phyloP scores from a whole-genome alignment of 768 basidiomycete species.

The Scleroderma citrinum region DNA sequence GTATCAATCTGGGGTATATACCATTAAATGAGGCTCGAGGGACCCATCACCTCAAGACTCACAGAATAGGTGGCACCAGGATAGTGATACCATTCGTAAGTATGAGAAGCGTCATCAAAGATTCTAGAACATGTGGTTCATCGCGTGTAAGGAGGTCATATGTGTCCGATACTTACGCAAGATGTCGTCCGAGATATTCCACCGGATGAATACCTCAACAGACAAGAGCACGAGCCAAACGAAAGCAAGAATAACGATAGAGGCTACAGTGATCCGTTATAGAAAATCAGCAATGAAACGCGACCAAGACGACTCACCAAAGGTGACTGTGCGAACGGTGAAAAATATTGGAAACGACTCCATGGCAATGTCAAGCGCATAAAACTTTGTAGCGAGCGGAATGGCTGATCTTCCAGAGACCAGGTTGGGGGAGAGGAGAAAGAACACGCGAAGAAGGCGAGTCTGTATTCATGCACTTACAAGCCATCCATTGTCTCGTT shows the following conservation, averaged over 20 bases:
- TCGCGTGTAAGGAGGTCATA: background rate
- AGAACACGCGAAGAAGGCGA: slow-evolving; percentile 8
- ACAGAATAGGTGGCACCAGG: slow-evolving; percentile 40
- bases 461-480: background rate
- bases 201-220: slow-evolving; percentile 40
- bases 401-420: slow-evolving; percentile 17
- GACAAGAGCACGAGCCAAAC: slow-evolving; percentile 45
- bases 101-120: slow-evolving; percentile 42
- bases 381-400: background rate
- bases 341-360: slow-evolving; percentile 28
- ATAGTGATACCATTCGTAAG: slow-evolving; percentile 34
- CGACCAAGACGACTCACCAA: slow-evolving; percentile 16
- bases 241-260: slow-evolving; percentile 39
- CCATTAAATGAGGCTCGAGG: slow-evolving; percentile 43
- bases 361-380: slow-evolving; percentile 11
- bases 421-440: background rate
- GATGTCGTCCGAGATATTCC: slow-evolving; percentile 38
- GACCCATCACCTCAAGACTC: slow-evolving; percentile 10
- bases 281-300: background rate
- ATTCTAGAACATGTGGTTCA: slow-evolving; percentile 27
- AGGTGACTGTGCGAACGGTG: slow-evolving; percentile 23
- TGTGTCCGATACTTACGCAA: slow-evolving; percentile 35
- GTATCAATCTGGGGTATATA: slow-evolving; percentile 25
- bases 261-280: slow-evolving; percentile 25
- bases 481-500: background rate